Evolutionary conservation across 352 stramenopile species (phyloP).

Genomic region (Halophytophthora polymorphica): DNA sequence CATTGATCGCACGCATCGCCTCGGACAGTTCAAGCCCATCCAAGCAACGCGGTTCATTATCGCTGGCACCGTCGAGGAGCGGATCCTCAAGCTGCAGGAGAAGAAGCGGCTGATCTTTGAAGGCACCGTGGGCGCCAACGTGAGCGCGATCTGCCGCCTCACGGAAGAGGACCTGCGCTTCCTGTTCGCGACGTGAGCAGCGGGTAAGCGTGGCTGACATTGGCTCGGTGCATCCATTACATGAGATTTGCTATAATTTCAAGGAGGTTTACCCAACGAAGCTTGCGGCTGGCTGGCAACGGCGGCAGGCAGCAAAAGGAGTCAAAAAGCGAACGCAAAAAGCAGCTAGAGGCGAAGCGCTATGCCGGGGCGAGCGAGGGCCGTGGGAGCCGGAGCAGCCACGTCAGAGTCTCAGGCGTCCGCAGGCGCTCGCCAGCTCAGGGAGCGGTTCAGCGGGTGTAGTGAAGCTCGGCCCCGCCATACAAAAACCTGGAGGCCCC

Average conservation of each 20-base stretch:
- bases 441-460: slow-evolving; percentile 23
- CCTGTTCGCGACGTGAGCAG: slow-evolving; percentile 73
- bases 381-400: slow-evolving; percentile 13
- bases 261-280: slow-evolving; percentile 18
- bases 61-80: slow-evolving; percentile 97
- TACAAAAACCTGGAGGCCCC: slow-evolving; percentile 31
- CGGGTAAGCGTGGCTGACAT: background rate
- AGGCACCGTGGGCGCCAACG: slow-evolving; percentile 95
- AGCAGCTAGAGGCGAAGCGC: slow-evolving; percentile 23
- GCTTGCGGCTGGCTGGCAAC: slow-evolving; percentile 21
- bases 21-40: slow-evolving; percentile 98
- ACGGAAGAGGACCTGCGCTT: slow-evolving; percentile 94
- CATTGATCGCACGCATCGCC: slow-evolving; percentile 97
- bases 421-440: slow-evolving; percentile 7
- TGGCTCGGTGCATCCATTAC: slow-evolving; percentile 16
- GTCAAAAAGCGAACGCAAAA: slow-evolving; percentile 30
- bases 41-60: slow-evolving; percentile 97
- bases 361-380: slow-evolving; percentile 17
- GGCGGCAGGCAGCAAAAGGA: slow-evolving; percentile 23
- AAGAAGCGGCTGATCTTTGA: slow-evolving; percentile 98
- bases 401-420: slow-evolving; percentile 11
- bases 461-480: slow-evolving; percentile 17
- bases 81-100: slow-evolving; percentile 96
- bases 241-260: slow-evolving; percentile 29
- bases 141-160: slow-evolving; percentile 84